Conservation (phyloP, 371 early-diverging fungal genomes). For the Zychaea mexicana region DNA sequence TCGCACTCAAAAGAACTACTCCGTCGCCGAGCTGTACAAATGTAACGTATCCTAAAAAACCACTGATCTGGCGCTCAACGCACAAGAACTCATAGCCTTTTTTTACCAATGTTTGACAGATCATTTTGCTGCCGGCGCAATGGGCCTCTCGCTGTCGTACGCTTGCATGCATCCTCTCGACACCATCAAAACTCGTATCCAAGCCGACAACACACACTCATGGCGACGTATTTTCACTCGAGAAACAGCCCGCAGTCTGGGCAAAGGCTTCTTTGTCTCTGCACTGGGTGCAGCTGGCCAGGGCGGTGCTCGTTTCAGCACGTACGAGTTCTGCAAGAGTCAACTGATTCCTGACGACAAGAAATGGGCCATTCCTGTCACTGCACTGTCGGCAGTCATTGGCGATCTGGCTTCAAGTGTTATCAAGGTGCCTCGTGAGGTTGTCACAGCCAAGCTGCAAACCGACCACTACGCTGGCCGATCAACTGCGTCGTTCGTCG, state of each 20-base stretch:
- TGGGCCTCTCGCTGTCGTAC: constrained; percentile 67
- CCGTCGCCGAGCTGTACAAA: constrained; percentile 11
- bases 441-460: constrained; percentile 79
- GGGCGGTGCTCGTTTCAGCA: constrained; percentile 77
- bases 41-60: constrained; percentile 4
- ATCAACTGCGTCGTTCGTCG: constrained; percentile 47
- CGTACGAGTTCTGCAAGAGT: constrained; percentile 77
- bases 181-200: constrained; percentile 71
- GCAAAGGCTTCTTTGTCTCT: constrained; percentile 70
- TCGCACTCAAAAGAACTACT: neutral
- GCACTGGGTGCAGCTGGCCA: constrained; percentile 76
- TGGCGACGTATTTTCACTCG: constrained; percentile 56
- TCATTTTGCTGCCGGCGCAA: constrained; percentile 70
- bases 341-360: constrained; percentile 48
- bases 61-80: neutral
- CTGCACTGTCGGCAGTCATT: constrained; percentile 74
- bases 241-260: constrained; percentile 55
- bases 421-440: constrained; percentile 85
- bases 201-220: constrained; percentile 44
- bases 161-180: constrained; percentile 77
- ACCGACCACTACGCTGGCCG: constrained; percentile 57
- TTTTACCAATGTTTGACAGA: constrained; percentile 29
- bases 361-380: constrained; percentile 53
- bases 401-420: constrained; percentile 79
- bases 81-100: neutral